Conservation (phyloP, 345 rosid species). For the Citrus sp. region DNA sequence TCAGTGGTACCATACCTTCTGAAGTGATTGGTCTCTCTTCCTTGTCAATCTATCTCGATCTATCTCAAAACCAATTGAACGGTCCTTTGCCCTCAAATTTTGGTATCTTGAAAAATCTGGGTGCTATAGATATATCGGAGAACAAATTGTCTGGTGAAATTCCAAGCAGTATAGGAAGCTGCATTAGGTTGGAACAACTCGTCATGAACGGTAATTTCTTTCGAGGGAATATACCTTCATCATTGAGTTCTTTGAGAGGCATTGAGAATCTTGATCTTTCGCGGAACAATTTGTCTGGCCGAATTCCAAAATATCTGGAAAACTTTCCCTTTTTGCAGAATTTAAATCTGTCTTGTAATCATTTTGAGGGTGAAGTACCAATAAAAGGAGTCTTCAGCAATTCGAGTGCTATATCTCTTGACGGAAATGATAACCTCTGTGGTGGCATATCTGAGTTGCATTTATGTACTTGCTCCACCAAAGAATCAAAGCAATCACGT, state of each 20-base stretch:
- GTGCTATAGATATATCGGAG: not conserved
- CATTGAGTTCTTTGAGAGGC: not conserved
- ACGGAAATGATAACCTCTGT: constrained; percentile 33
- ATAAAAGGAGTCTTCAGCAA: constrained; percentile 32
- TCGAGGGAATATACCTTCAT: too few relatives aligned
- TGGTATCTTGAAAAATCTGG: constrained; percentile 18
- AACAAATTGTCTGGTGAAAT: constrained; percentile 34
- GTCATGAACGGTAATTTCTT: constrained; percentile 1
- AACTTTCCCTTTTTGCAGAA: too few relatives aligned
- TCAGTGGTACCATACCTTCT: constrained; percentile 20
- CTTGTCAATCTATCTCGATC: constrained; percentile 13
- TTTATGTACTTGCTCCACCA: constrained; percentile 6
- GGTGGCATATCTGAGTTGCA: constrained; percentile 26
- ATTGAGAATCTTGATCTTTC: not conserved
- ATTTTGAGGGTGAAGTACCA: constrained; percentile 20
- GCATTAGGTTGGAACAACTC: too few relatives aligned
- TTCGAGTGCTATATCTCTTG: constrained; percentile 23
- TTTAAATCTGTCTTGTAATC: too few relatives aligned
- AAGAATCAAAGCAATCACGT: not conserved
- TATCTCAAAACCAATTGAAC: constrained; percentile 28
- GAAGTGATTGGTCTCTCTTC: constrained; percentile 15
- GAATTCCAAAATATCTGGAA: too few relatives aligned
- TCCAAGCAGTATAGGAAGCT: constrained; percentile 3
- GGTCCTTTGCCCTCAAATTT: constrained; percentile 23
- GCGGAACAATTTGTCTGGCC: too few relatives aligned